Conservation (phyloP, 2,329 filamentous ascomycete genomes). For the Coniella lustricola region DNA sequence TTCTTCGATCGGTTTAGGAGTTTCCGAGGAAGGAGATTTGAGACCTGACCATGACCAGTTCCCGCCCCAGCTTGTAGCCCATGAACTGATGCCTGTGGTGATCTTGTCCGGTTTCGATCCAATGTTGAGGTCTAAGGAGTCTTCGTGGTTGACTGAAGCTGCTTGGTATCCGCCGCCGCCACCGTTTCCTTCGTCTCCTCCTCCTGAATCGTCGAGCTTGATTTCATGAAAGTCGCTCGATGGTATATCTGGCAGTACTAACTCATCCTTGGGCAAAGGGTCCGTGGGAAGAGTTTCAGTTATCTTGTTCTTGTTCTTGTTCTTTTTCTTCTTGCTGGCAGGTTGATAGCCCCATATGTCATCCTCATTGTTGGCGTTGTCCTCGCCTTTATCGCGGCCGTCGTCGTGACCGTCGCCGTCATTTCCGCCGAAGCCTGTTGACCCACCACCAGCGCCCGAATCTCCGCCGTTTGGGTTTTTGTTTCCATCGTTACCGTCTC, state of each 20-base stretch:
- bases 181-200: neutral
- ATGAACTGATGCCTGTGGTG: constrained; percentile 41
- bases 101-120: constrained; percentile 23
- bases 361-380: constrained; percentile 29
- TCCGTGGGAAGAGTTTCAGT: constrained; percentile 1
- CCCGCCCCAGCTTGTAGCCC: constrained; percentile 54
- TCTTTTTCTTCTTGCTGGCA: constrained; percentile 46
- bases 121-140: constrained; percentile 50
- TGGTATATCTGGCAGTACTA: constrained; percentile 19
- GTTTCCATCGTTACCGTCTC: constrained; percentile 28
- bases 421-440: constrained; percentile 22
- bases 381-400: constrained; percentile 34
- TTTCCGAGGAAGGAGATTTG: constrained; percentile 8
- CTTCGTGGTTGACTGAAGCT: constrained; percentile 17
- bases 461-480: constrained; percentile 29
- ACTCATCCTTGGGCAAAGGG: neutral
- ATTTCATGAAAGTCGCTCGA: constrained; percentile 57
- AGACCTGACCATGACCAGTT: constrained; percentile 30
- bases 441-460: constrained; percentile 22
- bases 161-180: neutral
- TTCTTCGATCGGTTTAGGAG: constrained; percentile 21
- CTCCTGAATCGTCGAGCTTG: constrained; percentile 51
- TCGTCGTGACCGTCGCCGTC: constrained; percentile 29
- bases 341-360: constrained; percentile 44
- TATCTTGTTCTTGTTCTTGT: constrained; percentile 37